Percentiles rank a stretch among this genome's conserved stretches.
Conservation (phyloP, 2,329 filamentous ascomycete genomes). For the Colletotrichum musae region DNA sequence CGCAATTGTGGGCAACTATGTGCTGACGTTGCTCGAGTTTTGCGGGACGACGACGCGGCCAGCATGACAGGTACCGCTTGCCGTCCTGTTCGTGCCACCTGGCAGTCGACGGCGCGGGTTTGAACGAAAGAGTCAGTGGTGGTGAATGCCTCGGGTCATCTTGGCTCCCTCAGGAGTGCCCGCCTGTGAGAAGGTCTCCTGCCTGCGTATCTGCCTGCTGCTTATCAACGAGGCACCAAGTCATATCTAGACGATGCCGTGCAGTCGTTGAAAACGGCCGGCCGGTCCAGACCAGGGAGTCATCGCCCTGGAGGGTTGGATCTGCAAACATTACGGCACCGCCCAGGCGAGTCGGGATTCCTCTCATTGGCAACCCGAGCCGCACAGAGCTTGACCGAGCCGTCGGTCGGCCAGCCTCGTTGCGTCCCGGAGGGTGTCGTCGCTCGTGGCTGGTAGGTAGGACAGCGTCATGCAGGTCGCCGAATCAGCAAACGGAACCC, state of each 20-base stretch:
- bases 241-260: neutral
- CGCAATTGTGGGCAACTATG: conserved; percentile 30
- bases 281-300: neutral
- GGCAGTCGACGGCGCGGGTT: conserved; percentile 15
- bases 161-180: neutral
- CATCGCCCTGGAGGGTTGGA: neutral
- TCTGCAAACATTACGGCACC: conserved; percentile 9
- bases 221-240: neutral
- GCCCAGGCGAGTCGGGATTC: neutral
- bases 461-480: conserved; percentile 47
- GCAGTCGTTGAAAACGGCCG: neutral
- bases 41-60: neutral
- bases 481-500: conserved; percentile 45
- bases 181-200: neutral
- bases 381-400: conserved; percentile 31
- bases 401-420: conserved; percentile 8
- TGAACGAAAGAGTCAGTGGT: neutral
- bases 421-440: conserved; percentile 18
- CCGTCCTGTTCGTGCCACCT: conserved; percentile 23
- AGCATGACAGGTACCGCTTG: conserved; percentile 10
- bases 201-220: neutral
- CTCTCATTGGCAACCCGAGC: conserved; percentile 15
- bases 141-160: neutral
- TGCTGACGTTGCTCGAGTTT: conserved; percentile 27
- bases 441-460: conserved; percentile 36